These are phyloP conservation scores for Quercus glauca DNA, from an alignment of 306 rosid genomes.

Conservation along the genomic window DNA sequence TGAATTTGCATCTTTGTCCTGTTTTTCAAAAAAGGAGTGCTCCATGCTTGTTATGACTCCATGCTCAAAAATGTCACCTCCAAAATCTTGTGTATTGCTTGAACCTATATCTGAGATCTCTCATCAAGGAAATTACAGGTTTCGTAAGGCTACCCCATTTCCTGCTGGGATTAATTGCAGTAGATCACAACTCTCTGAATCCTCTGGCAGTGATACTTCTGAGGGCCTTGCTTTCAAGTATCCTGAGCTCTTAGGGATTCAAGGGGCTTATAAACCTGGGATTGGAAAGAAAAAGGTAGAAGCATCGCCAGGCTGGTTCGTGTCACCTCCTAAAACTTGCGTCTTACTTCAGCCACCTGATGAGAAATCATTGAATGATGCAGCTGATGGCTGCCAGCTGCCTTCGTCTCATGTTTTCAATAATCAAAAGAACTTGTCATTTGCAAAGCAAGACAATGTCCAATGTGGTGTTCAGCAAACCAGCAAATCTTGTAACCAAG, in stretches of 20 bases:
- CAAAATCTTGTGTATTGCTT: slow-evolving; percentile 80
- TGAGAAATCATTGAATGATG: slow-evolving; percentile 39
- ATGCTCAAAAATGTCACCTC: slow-evolving; percentile 78
- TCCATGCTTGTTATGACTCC: slow-evolving; percentile 72
- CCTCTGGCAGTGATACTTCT: slow-evolving; percentile 44
- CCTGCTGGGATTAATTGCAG: slow-evolving; percentile 62
- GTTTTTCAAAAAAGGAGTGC: slow-evolving; percentile 32
- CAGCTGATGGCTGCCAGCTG: slow-evolving; percentile 16
- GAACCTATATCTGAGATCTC: slow-evolving; percentile 66
- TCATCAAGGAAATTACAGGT: slow-evolving; percentile 31
- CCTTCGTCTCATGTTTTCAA: slow-evolving; percentile 10
- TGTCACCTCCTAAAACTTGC: slow-evolving; percentile 92
- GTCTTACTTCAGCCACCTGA: slow-evolving; percentile 69
- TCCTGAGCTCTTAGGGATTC: slow-evolving; percentile 66
- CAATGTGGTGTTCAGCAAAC: slow-evolving; percentile 30
- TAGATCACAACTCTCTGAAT: slow-evolving; percentile 39
- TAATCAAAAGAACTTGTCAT: slow-evolving; percentile 17
- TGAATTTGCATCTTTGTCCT: slow-evolving; percentile 34
- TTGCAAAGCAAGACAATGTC: slow-evolving; percentile 16
- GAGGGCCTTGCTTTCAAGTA: slow-evolving; percentile 52
- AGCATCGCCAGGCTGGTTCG: slow-evolving; percentile 70
- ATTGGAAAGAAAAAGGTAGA: slow-evolving; percentile 47
- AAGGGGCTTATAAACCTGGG: slow-evolving; percentile 35
- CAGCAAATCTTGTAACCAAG: slow-evolving; percentile 36
- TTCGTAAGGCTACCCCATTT: slow-evolving; percentile 68